Evolutionary conservation across 148 eudicot genomes (phyloP).

Genomic region (Rheum nobile): DNA sequence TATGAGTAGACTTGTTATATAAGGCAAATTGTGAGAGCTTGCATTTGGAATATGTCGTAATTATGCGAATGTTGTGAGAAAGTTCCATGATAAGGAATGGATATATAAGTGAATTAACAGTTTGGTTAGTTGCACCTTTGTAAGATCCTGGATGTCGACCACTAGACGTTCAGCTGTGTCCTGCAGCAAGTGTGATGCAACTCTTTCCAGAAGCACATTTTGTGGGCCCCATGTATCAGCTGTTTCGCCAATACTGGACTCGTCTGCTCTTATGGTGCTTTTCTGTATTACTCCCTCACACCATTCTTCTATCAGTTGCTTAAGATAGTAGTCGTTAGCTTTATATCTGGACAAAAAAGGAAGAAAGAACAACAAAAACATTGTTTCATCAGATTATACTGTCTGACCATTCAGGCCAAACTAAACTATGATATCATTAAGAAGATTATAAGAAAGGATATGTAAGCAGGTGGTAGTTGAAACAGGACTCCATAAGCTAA

Average conservation of each 20-base stretch:
- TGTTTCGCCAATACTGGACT: conserved; percentile 17
- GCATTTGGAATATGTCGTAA: not conserved
- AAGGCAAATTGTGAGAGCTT: not conserved
- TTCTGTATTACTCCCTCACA: conserved; percentile 80
- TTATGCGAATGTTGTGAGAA: not conserved
- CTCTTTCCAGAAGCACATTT: conserved; percentile 76
- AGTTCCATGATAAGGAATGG: not conserved
- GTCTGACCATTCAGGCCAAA: not conserved
- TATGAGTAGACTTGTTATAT: too few species aligned
- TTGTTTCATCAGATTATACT: conserved; percentile 5
- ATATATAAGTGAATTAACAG: not conserved
- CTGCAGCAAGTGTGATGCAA: conserved; percentile 69
- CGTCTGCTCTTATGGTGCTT: conserved; percentile 24
- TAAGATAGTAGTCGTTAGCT: conserved; percentile 83
- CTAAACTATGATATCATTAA: not conserved
- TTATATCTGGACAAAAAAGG: conserved; percentile 43
- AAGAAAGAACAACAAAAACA: not conserved
- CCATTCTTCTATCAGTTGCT: conserved; percentile 95
- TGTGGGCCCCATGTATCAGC: conserved; percentile 39
- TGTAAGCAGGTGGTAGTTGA: too few species aligned
- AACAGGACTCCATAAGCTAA: not conserved
- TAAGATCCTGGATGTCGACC: conserved; percentile 72
- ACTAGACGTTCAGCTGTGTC: conserved; percentile 41
- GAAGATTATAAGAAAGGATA: not conserved
- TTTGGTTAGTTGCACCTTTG: conserved; percentile 38